Conservation (phyloP, 208 protist species). For the Crithidia mellificae region DNA sequence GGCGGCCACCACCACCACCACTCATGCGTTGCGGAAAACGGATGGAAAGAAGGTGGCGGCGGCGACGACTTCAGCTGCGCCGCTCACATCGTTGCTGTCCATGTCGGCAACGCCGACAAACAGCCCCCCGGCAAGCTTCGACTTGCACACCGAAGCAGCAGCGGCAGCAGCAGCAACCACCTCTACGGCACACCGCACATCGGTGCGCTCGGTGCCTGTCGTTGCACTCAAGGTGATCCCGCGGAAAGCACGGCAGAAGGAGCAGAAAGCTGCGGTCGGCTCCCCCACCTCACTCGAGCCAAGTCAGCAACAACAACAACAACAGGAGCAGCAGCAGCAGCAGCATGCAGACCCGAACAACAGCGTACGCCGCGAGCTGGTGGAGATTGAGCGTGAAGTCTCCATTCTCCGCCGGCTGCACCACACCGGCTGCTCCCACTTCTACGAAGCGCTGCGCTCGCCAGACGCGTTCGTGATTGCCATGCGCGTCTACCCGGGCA, state of each 20-base stretch:
- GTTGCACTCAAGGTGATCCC: slow-evolving; percentile 72
- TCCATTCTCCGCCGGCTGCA: slow-evolving; percentile 62
- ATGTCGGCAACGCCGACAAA: background rate
- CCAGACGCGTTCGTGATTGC: slow-evolving; percentile 80
- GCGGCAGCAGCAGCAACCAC: background rate
- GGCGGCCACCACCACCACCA: background rate
- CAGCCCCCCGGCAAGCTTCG: background rate
- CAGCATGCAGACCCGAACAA: slow-evolving; percentile 2
- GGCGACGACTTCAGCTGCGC: background rate
- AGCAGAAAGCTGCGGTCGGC: slow-evolving; percentile 1
- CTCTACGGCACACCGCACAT: background rate
- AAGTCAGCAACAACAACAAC: slow-evolving; percentile 3
- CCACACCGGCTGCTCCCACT: slow-evolving; percentile 72
- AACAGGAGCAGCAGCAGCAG: slow-evolving; percentile 2
- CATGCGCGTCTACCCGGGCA: slow-evolving; percentile 67
- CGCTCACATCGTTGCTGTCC: background rate
- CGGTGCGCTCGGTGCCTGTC: slow-evolving; percentile 20
- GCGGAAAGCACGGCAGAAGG: slow-evolving; percentile 35
- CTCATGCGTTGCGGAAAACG: too few species aligned
- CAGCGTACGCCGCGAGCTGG: slow-evolving; percentile 41
- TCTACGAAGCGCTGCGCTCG: slow-evolving; percentile 74
- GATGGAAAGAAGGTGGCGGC: background rate
- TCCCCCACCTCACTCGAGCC: background rate
- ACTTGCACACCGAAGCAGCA: background rate
- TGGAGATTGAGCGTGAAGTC: slow-evolving; percentile 79